Evolutionary conservation across 371 early-diverging fungal genomes (phyloP), one percentile per base, ranked within the genome.

Genomic region (Mortierella sp.): DNA sequence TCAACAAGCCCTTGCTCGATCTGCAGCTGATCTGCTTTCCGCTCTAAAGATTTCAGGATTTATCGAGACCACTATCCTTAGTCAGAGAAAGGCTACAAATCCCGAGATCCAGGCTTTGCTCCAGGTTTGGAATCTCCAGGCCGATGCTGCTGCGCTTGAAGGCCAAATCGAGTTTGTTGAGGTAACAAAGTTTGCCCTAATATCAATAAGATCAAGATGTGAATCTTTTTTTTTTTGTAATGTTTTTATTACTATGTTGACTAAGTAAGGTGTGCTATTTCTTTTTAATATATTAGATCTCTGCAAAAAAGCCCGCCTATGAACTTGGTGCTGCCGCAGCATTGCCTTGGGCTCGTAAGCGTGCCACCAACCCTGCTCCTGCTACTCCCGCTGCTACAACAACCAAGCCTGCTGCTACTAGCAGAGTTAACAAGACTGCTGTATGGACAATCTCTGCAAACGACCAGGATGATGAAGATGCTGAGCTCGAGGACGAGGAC

Each of bases 401-500:
- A 13, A 17, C 63, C 13, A 71, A 66, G 54, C 57, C 72, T n/a
- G 55, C 65, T 37, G 34, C 58, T 13, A 22, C 61, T 13, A 28
- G 65, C 45, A 68, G 31, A 29, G 72, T 55, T 34, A 81, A 81
- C 40, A 86, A 84, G 70, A 70, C 70, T 32, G 75, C 87, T 9
- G 86, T 89, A 31, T 95, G 92, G 93, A 88, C 85, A 26, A 87
- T 93, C 51, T 83, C 85, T 49, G 86, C 83, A 34, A 85, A 88
- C 58, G 92, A 91, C 58, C 89, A 92, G 6, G 91, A 93, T 61
- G 91, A 93, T 29, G 90, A 90, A 23, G 88, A 84, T 31, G 85
- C 71, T 7, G 93, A 92, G 64, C 83, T 97, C 29, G 93, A 93
- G 66, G 95, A 98, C 73, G 97, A 97, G 72, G 96, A 97, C 66